A percentile compares a stretch with the other conserved stretches of the same genome.
Conservation (phyloP, 345 rosid species). For the Moricandia arvensis region DNA sequence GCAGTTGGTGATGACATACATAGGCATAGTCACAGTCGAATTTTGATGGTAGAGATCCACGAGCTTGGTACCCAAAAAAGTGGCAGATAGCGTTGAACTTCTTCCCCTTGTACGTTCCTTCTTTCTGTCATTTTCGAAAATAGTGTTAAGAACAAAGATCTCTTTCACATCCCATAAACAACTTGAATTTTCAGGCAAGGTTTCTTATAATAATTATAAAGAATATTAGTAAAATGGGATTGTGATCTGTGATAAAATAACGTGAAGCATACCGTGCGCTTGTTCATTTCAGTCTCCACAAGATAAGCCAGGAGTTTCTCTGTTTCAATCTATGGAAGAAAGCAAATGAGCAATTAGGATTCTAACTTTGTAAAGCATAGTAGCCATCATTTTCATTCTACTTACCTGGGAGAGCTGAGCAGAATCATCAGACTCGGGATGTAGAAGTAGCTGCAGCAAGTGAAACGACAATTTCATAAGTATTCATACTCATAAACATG, state of each 20-base stretch:
- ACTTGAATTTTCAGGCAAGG: neutral
- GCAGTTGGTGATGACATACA: slow-evolving; percentile 46
- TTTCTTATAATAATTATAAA: neutral
- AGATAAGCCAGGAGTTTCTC: slow-evolving; percentile 96
- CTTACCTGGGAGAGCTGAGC: slow-evolving; percentile 96
- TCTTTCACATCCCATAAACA: neutral
- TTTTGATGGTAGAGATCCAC: slow-evolving; percentile 95
- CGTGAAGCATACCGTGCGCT: slow-evolving; percentile 54
- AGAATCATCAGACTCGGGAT: slow-evolving; percentile 96
- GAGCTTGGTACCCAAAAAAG: slow-evolving; percentile 98
- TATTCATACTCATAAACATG: neutral
- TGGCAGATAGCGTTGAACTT: slow-evolving; percentile 95
- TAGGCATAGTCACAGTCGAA: slow-evolving; percentile 96
- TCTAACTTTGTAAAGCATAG: neutral
- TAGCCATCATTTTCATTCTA: neutral
- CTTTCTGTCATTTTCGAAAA: slow-evolving; percentile 56
- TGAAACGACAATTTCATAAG: slow-evolving; percentile 29
- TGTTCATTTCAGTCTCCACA: slow-evolving; percentile 90
- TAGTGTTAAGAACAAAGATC: neutral
- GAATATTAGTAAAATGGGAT: neutral
- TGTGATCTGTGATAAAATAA: neutral
- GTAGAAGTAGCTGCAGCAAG: slow-evolving; percentile 73
- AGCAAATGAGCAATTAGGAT: slow-evolving; percentile 25
- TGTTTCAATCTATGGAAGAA: slow-evolving; percentile 71
- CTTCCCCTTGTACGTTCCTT: slow-evolving; percentile 83